A percentile compares a stretch with the other conserved stretches of the same genome.
Evolutionary conservation across 345 rosid genomes (phyloP).

Genomic region (Hevea brasiliensis): DNA sequence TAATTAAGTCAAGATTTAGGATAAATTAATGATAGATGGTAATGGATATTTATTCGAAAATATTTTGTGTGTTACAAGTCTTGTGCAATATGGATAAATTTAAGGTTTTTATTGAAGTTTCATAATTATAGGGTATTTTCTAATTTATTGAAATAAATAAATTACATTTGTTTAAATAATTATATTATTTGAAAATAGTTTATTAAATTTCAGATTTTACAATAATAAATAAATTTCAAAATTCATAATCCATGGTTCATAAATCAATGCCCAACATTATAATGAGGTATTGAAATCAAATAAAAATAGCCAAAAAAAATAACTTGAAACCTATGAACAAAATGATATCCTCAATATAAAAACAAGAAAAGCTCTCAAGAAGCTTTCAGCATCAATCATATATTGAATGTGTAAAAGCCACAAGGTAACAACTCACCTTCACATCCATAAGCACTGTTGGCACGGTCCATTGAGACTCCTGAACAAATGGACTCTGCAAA

Average conservation of each 20-base stretch:
- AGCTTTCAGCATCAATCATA: background rate
- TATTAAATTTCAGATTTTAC: too few relatives aligned
- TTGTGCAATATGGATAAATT: too few relatives aligned
- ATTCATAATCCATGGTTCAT: background rate
- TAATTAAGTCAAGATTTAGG: too few relatives aligned
- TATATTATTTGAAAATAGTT: too few relatives aligned
- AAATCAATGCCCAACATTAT: background rate
- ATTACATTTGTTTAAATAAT: too few relatives aligned
- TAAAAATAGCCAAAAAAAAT: background rate
- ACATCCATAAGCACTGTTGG: slow-evolving; percentile 17
- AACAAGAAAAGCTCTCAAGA: background rate
- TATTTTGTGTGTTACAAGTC: too few relatives aligned
- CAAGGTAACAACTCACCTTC: slow-evolving; percentile 21
- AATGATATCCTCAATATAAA: background rate
- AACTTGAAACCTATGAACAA: background rate
- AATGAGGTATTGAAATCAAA: background rate
- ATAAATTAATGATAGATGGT: too few relatives aligned
- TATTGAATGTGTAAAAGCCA: background rate
- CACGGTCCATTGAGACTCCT: slow-evolving; percentile 47
- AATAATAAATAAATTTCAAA: too few relatives aligned
- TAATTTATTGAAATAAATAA: too few relatives aligned
- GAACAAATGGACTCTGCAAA: slow-evolving; percentile 73
- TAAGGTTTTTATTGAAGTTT: too few relatives aligned
- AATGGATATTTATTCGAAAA: too few relatives aligned
- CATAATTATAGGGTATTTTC: too few relatives aligned